phyloP scores from a whole-genome alignment of 768 basidiomycete genomes.

The Myochromella boudieri region DNA sequence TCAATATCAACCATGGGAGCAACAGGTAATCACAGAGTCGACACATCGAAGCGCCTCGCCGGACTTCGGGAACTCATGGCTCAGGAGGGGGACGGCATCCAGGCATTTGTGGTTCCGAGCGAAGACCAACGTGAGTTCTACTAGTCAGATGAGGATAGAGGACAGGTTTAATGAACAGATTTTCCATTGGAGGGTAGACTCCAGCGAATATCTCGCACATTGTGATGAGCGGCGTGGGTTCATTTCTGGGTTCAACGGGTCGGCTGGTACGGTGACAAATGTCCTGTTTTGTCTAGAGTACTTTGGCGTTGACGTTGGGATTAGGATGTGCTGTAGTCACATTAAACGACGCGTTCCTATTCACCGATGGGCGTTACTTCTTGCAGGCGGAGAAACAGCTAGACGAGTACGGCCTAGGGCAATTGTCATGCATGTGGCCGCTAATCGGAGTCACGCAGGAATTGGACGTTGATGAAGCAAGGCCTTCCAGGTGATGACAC shows the following conservation, averaged over 20 bases:
- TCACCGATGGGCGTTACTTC: constrained; percentile 96
- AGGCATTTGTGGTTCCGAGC: constrained; percentile 82
- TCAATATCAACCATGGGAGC: constrained; percentile 33
- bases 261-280: constrained; percentile 62
- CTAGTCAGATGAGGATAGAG: constrained; percentile 26
- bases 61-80: constrained; percentile 72
- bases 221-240: constrained; percentile 84
- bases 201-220: constrained; percentile 84
- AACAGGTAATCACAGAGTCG: constrained; percentile 42
- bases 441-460: constrained; percentile 38
- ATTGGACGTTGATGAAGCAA: constrained; percentile 94
- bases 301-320: background rate
- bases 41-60: constrained; percentile 64
- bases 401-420: constrained; percentile 55
- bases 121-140: constrained; percentile 96
- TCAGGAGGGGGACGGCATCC: constrained; percentile 43
- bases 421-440: background rate
- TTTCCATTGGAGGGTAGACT: constrained; percentile 49
- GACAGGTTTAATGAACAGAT: background rate
- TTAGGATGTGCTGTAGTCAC: constrained; percentile 80
- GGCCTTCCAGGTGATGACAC: constrained; percentile 67
- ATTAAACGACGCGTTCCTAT: constrained; percentile 68
- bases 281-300: background rate
- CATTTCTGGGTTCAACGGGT: constrained; percentile 93
- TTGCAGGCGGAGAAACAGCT: constrained; percentile 90